Evolutionary conservation across 768 basidiomycete genomes (phyloP).

Genomic region (Leucogyrophana mollusca): DNA sequence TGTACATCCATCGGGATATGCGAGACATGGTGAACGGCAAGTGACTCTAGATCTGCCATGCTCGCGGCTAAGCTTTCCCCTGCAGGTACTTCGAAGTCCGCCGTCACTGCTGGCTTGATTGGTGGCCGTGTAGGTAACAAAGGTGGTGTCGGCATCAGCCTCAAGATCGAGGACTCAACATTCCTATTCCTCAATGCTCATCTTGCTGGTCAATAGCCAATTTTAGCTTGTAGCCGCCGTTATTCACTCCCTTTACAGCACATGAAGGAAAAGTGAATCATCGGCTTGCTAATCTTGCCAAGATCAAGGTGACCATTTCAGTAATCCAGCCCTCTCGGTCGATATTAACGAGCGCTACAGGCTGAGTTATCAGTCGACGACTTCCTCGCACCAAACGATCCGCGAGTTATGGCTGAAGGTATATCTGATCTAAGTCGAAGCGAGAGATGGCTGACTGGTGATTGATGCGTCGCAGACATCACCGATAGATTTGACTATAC

Average conservation of each 20-base stretch:
- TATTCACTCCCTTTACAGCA: constrained; percentile 38
- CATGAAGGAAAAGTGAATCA: constrained; percentile 75
- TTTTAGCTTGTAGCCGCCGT: neutral
- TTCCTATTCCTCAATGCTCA: constrained; percentile 91
- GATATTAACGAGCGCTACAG: constrained; percentile 32
- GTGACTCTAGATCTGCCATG: constrained; percentile 5
- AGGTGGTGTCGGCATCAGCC: constrained; percentile 86
- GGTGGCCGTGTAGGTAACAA: constrained; percentile 94
- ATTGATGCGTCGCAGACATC: constrained; percentile 43
- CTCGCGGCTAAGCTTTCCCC: constrained; percentile 6
- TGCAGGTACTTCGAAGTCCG: constrained; percentile 71
- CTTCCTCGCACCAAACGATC: constrained; percentile 66
- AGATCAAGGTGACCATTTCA: constrained; percentile 68
- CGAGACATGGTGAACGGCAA: constrained; percentile 60
- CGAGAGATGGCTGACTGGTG: neutral
- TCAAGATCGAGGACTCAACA: constrained; percentile 79
- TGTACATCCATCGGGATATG: constrained; percentile 76
- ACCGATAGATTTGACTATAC: constrained; percentile 89
- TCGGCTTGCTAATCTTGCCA: constrained; percentile 81
- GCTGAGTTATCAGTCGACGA: constrained; percentile 76
- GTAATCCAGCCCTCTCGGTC: neutral
- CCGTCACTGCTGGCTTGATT: constrained; percentile 86
- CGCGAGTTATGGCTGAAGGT: constrained; percentile 73
- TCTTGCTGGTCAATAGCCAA: constrained; percentile 60
- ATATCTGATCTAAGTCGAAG: neutral